Percentiles rank a stretch among this genome's conserved stretches.
Evolutionary conservation across 306 rosid genomes (phyloP).

Genomic region (Rosa rugosa): DNA sequence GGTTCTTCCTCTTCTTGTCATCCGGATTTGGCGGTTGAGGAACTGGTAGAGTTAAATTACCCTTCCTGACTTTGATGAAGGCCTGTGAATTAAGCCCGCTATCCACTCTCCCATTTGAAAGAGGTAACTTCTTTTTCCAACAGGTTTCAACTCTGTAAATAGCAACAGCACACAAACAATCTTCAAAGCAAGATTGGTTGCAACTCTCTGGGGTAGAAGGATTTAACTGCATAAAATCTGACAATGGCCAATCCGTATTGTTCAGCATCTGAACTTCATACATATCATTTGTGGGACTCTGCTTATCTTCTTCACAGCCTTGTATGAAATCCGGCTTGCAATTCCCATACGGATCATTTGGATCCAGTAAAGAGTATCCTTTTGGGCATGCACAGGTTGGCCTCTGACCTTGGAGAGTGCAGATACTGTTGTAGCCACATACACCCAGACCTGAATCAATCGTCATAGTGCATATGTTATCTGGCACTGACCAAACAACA

Average conservation of each 20-base stretch:
- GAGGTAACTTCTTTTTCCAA: conserved; percentile 49
- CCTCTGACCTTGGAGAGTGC: conserved; percentile 28
- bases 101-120: conserved; percentile 40
- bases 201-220: conserved; percentile 23
- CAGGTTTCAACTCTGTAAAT: conserved; percentile 17
- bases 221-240: conserved; percentile 15
- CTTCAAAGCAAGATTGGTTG: conserved; percentile 30
- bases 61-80: conserved; percentile 23
- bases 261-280: conserved; percentile 18
- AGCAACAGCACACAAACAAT: conserved; percentile 40
- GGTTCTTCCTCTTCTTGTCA: conserved; percentile 13
- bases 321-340: conserved; percentile 30
- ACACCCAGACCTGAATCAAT: conserved; percentile 25
- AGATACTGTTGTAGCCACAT: conserved; percentile 54
- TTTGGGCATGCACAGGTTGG: conserved; percentile 31
- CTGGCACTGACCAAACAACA: conserved; percentile 3
- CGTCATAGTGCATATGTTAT: background rate
- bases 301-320: conserved; percentile 30
- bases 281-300: background rate
- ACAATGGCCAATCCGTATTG: conserved; percentile 35
- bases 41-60: background rate
- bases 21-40: background rate
- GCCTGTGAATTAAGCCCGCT: background rate
- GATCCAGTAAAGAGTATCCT: conserved; percentile 29
- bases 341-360: conserved; percentile 20